phyloP scores from a whole-genome alignment of 352 stramenopile genomes.

The Globisporangium paddicum region DNA sequence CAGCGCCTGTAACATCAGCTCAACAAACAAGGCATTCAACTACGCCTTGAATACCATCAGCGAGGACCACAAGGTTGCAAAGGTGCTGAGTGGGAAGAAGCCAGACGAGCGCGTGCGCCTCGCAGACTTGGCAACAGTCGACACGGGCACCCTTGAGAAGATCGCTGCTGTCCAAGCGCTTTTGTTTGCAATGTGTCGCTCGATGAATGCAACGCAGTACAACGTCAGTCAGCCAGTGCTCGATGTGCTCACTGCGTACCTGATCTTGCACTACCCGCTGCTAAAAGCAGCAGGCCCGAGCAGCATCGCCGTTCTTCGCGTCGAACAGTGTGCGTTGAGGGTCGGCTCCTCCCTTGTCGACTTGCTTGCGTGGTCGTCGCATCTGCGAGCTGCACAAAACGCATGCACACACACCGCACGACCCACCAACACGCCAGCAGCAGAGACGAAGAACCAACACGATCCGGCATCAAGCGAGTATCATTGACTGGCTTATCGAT shows the following conservation, averaged over 20 bases:
- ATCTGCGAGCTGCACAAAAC: not conserved
- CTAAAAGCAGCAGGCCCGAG: no score
- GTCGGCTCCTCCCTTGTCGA: not conserved
- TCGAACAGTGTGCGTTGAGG: not conserved
- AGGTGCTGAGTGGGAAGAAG: not conserved
- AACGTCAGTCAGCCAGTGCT: not conserved
- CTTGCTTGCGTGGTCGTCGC: not conserved
- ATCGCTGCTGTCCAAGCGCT: not conserved
- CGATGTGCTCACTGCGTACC: not conserved
- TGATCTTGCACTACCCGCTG: not conserved
- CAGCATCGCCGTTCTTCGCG: no score
- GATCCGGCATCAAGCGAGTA: no score
- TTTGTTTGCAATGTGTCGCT: not conserved
- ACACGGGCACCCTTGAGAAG: not conserved
- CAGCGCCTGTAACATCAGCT: conserved; percentile 13
- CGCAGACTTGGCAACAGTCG: not conserved
- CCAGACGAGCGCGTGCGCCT: not conserved
- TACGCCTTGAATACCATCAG: conserved; percentile 18
- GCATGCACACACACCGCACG: not conserved
- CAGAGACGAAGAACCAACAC: not conserved
- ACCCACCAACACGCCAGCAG: no score
- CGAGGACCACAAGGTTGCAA: conserved; percentile 14
- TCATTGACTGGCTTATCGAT: not conserved
- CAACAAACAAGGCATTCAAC: conserved; percentile 15
- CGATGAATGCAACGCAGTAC: not conserved